Evolutionary conservation across 2,329 filamentous ascomycete species (phyloP), one percentile per base, ranked within the genome.

Genomic region (Aphanoascus verrucosus): DNA sequence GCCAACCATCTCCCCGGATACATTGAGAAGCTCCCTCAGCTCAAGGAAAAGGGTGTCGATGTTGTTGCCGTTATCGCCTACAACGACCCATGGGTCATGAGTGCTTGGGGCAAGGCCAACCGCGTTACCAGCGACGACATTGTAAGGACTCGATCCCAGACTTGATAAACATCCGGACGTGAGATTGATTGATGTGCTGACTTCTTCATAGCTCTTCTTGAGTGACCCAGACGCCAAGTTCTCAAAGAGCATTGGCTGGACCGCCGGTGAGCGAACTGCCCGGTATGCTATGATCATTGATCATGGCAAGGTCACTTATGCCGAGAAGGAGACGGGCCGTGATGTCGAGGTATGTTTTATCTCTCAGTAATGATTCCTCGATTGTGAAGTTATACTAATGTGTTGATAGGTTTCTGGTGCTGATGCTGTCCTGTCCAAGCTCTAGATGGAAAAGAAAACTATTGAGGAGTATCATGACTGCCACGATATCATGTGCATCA

Each of bases 71-170:
- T 93, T 65, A 84, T 94, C 65, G 86, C 88, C 56, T 84, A 76
- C 76, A 94, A 94, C 72, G 89, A 94, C 72, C 76, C 83, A 59
- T 94, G 78, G 67, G 88, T 94, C 69, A 91, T 91, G 86, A 84
- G 82, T 63, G 88, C 86, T 52, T 93, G 87, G 87, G 85, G 82
- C 72, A 94, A 94, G 80, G 88, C 88, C 65, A 91, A 94, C 73
- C 77, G 78, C 51, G 77, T 91, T 65, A 83, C 80, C 65, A 81
- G 83, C 59, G 84, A 91, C 62, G 78, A 80, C 63, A 81, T 85
- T 63, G 77, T 83, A 69, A 55, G 76, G 9, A 32, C 2, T 19
- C 49, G n/a, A 32, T 14, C 17, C 19, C 6, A 17, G n/a, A 43
- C 17, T 17, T 3, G 11, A 12, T 2, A 5, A 38, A 20, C 11